Conservation (phyloP, 169 alveolate species). For the Eimeria zaria region DNA sequence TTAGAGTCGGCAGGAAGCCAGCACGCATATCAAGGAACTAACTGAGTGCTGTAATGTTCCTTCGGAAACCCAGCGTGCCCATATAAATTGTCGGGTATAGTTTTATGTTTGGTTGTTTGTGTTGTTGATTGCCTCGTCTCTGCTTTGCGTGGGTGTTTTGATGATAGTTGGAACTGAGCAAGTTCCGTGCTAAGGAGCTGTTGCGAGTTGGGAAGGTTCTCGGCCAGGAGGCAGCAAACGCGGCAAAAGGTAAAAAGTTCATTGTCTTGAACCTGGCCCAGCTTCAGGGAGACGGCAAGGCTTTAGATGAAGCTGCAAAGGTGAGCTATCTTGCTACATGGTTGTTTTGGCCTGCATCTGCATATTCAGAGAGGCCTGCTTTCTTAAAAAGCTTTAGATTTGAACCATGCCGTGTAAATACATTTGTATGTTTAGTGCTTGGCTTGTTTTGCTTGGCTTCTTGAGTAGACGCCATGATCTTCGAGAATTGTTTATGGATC, state of each 20-base stretch:
- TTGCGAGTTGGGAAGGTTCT: constrained; percentile 70
- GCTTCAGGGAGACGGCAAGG: constrained; percentile 85
- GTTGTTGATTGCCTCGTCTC: neutral
- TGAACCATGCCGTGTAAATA: no score
- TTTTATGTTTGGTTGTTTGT: neutral
- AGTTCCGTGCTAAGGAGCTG: constrained; percentile 81
- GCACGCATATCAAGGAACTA: neutral
- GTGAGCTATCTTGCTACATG: neutral
- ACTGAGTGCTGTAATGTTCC: neutral
- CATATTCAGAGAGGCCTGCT: neutral
- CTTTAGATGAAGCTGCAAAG: constrained; percentile 83
- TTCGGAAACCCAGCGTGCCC: neutral
- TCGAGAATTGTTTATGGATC: neutral
- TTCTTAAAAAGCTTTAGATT: neutral
- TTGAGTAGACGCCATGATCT: neutral
- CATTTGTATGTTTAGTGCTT: neutral
- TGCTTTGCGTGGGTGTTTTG: neutral
- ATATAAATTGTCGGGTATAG: neutral
- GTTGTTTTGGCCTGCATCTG: neutral
- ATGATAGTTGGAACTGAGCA: constrained; percentile 77
- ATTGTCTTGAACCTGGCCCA: constrained; percentile 27
- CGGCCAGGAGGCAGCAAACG: constrained; percentile 76
- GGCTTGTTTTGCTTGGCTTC: neutral
- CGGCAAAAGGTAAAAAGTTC: constrained; percentile 70
- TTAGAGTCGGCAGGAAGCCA: neutral